Percentiles rank a stretch among this genome's conserved stretches.
Evolutionary conservation across 2,329 filamentous ascomycete species (phyloP).

Genomic region (Colletotrichum somersetense): DNA sequence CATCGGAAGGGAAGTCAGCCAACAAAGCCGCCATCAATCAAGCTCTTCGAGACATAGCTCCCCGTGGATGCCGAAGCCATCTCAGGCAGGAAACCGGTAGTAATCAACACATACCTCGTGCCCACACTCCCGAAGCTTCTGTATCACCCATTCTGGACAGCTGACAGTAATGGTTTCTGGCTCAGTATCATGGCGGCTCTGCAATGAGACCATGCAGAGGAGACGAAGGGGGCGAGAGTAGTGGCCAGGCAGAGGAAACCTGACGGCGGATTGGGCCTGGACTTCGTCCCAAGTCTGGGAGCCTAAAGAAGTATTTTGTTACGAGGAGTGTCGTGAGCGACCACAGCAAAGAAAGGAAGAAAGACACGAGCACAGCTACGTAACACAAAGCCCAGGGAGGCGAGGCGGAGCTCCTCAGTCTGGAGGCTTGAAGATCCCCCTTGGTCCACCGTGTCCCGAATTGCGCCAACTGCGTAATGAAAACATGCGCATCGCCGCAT

Average conservation of each 20-base stretch:
- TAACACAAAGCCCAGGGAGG: constrained; percentile 14
- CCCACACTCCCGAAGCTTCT: constrained; percentile 30
- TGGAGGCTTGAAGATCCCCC: neutral
- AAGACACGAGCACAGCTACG: neutral
- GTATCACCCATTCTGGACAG: constrained; percentile 40
- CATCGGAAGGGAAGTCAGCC: constrained; percentile 12
- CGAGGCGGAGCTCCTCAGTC: constrained; percentile 7
- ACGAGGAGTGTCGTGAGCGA: neutral
- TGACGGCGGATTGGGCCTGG: constrained; percentile 8
- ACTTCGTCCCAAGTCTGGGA: constrained; percentile 37
- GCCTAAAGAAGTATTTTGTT: constrained; percentile 6
- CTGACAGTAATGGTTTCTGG: constrained; percentile 29
- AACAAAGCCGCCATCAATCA: neutral
- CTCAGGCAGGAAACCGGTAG: neutral
- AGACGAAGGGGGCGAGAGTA: neutral
- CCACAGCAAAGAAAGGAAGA: neutral
- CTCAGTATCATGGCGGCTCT: constrained; percentile 37
- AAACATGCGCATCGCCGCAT: constrained; percentile 35
- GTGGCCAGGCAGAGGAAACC: neutral
- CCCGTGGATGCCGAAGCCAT: neutral
- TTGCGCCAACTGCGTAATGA: constrained; percentile 21
- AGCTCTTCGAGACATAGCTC: neutral
- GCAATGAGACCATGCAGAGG: constrained; percentile 24
- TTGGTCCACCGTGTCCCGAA: constrained; percentile 24
- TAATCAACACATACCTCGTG: constrained; percentile 26